A percentile compares a stretch with the other conserved stretches of the same genome.
Conservation (phyloP, 371 early-diverging fungal genomes). For the Apophysomyces sp. region DNA sequence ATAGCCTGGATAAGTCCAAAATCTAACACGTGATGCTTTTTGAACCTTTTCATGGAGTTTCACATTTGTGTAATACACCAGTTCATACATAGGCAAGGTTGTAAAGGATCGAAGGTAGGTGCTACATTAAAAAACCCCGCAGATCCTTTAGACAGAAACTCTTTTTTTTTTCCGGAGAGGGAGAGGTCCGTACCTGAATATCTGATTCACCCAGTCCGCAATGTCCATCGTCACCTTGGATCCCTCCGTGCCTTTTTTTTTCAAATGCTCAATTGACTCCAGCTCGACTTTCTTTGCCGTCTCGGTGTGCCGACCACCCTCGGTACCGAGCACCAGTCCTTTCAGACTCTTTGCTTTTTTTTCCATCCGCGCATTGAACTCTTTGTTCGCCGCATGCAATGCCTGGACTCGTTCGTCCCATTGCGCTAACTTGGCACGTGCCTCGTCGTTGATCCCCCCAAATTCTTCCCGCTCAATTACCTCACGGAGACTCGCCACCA, state of each 20-base stretch:
- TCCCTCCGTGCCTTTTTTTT: conserved; percentile 28
- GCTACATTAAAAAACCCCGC: conserved; percentile 18
- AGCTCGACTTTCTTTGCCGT: conserved; percentile 46
- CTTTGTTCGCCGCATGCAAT: conserved; percentile 2
- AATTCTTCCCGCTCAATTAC: conserved; percentile 3
- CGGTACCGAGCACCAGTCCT: conserved; percentile 33
- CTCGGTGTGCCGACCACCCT: conserved; percentile 40
- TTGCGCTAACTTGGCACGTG: conserved; percentile 6
- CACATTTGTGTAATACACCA: conserved; percentile 72
- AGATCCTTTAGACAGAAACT: too few relatives aligned
- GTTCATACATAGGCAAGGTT: conserved; percentile 62
- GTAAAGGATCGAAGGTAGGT: conserved; percentile 55
- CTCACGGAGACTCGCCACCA: conserved; percentile 5
- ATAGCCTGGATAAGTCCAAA: neutral
- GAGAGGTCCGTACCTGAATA: conserved; percentile 49
- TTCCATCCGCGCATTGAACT: conserved; percentile 8
- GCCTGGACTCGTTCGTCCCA: conserved; percentile 16
- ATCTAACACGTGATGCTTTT: neutral
- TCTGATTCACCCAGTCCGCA: conserved; percentile 37
- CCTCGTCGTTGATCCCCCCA: conserved; percentile 6
- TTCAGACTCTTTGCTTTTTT: conserved; percentile 30
- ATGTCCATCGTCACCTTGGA: conserved; percentile 51
- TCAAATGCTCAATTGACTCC: conserved; percentile 35
- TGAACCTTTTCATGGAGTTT: conserved; percentile 72
- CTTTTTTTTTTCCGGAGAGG: too few relatives aligned